These are phyloP conservation scores for Solanum peruvianum DNA, from an alignment of 257 asterid species.

Conservation along the genomic window DNA sequence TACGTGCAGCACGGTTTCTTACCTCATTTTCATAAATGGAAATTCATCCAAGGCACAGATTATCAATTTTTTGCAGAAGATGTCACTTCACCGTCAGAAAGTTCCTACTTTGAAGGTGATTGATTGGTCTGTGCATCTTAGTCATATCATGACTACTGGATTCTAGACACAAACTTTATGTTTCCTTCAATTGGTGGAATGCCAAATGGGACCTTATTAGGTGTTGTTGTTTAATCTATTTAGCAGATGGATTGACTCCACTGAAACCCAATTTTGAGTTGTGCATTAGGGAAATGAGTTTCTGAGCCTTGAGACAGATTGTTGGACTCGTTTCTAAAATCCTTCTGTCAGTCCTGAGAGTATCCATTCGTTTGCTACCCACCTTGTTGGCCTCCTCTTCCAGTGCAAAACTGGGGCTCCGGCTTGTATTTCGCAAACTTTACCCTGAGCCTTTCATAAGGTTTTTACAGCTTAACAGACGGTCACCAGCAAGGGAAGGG, in stretches of 20 bases:
- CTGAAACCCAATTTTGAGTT: not conserved
- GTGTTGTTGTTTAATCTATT: not conserved
- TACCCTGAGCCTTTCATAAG: conserved; percentile 29
- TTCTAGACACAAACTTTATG: not conserved
- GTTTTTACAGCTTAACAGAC: conserved; percentile 58
- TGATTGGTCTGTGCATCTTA: not conserved
- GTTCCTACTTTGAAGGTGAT: not conserved
- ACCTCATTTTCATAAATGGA: not conserved
- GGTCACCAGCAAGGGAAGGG: conserved; percentile 51
- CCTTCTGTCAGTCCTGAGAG: conserved; percentile 15
- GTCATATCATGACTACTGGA: not conserved
- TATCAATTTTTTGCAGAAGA: not conserved
- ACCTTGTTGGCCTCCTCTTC: conserved; percentile 15
- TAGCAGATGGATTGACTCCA: not conserved
- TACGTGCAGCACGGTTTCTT: not conserved
- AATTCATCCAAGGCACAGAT: not conserved
- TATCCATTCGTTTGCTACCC: conserved; percentile 3
- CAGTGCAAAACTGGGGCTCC: conserved; percentile 19
- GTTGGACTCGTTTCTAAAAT: conserved; percentile 46
- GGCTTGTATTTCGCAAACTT: conserved; percentile 21
- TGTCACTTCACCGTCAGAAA: not conserved
- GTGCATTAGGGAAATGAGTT: conserved; percentile 19
- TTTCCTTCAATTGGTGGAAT: not conserved
- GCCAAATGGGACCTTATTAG: not conserved
- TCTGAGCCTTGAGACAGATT: conserved; percentile 53